phyloP scores from a whole-genome alignment of 257 asterid species.

The Parsonsia alboflavescens region DNA sequence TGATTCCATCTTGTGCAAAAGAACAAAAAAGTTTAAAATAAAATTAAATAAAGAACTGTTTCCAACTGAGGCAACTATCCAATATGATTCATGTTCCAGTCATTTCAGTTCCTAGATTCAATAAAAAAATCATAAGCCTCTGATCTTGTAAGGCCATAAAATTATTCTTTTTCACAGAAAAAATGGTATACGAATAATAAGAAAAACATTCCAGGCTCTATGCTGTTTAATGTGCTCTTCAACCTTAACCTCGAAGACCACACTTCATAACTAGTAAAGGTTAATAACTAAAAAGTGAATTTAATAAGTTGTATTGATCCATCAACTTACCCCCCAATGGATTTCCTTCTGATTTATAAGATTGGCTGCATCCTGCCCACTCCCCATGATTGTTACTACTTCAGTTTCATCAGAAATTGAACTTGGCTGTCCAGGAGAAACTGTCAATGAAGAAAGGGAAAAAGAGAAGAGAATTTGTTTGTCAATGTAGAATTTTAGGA shows the following conservation, averaged over 20 bases:
- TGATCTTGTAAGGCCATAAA: background rate
- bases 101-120: background rate
- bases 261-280: background rate
- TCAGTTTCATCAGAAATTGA: constrained; percentile 90
- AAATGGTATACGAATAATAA: background rate
- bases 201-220: background rate
- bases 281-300: background rate
- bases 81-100: background rate
- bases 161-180: too few species aligned
- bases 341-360: constrained; percentile 86
- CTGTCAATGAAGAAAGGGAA: constrained; percentile 37
- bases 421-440: constrained; percentile 88
- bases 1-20: background rate
- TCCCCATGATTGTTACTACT: constrained; percentile 71
- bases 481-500: background rate
- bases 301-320: background rate
- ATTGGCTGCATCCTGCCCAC: constrained; percentile 80
- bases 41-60: background rate
- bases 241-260: background rate
- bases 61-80: background rate
- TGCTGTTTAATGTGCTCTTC: background rate
- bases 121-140: background rate
- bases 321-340: constrained; percentile 89
- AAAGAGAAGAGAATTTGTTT: background rate
- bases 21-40: too few species aligned